Conservation (phyloP, 1,284 basidiomycete genomes). For the Fereydounia khargensis region DNA sequence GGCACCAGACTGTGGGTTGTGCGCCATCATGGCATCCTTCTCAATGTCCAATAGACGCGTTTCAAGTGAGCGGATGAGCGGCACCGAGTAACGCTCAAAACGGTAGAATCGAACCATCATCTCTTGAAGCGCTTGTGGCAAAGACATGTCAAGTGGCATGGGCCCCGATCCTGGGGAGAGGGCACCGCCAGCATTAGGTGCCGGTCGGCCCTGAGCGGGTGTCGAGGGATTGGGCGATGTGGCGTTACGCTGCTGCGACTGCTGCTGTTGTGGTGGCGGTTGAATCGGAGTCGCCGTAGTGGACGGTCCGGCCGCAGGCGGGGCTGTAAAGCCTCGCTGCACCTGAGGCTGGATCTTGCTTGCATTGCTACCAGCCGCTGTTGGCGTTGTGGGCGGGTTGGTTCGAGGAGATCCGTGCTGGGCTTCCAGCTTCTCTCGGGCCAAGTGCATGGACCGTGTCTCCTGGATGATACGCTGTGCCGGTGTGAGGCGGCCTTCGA, state of each 20-base stretch:
- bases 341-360: not conserved
- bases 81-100: constrained; percentile 54
- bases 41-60: constrained; percentile 51
- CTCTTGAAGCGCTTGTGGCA: constrained; percentile 49
- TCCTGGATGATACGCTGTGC: constrained; percentile 49
- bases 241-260: not conserved
- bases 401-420: not conserved
- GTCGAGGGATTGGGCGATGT: not conserved
- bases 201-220: not conserved
- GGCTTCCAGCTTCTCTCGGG: constrained; percentile 25
- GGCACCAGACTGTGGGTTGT: constrained; percentile 18
- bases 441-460: constrained; percentile 36
- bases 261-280: not conserved
- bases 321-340: not conserved
- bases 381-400: no score
- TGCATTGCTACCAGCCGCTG: not conserved
- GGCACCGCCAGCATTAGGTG: constrained; percentile 3
- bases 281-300: not conserved
- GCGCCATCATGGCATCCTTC: constrained; percentile 47
- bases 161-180: constrained; percentile 38
- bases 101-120: constrained; percentile 56
- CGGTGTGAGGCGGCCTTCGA: constrained; percentile 32
- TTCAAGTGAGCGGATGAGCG: constrained; percentile 50
- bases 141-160: constrained; percentile 33
- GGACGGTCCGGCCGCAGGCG: not conserved